phyloP scores from a whole-genome alignment of 768 basidiomycete species.

The Mycena vitilis region DNA sequence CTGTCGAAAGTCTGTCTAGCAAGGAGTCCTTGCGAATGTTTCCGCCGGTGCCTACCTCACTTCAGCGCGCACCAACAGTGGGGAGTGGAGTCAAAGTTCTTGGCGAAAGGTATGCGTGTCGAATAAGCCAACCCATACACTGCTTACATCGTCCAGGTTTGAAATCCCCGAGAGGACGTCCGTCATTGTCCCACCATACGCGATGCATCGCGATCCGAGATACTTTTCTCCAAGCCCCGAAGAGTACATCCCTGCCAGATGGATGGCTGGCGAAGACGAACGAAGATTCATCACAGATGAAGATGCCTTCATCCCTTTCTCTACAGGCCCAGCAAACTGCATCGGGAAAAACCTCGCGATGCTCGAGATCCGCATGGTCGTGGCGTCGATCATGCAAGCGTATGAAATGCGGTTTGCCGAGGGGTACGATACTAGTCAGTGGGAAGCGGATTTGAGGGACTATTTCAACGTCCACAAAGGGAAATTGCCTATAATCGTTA shows the following conservation, averaged over 20 bases:
- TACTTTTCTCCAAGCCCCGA: neutral
- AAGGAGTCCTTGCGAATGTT: neutral
- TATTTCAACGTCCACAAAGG: neutral
- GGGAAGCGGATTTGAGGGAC: neutral
- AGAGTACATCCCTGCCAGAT: neutral
- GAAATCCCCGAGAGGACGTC: neutral
- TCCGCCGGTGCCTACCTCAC: neutral
- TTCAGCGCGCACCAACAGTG: neutral
- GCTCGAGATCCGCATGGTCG: neutral
- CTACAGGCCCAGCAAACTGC: slow-evolving; percentile 27
- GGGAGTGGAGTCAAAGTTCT: neutral
- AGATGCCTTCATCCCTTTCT: neutral
- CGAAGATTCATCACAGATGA: neutral
- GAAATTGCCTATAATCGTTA: neutral
- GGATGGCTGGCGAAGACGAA: neutral
- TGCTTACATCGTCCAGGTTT: neutral
- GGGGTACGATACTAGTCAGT: neutral
- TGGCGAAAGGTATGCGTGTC: neutral
- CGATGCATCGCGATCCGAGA: neutral
- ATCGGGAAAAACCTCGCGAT: neutral
- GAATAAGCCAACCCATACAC: neutral
- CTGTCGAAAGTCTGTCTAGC: neutral
- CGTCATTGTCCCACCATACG: slow-evolving; percentile 43
- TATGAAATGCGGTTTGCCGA: slow-evolving; percentile 14
- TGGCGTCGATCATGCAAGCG: neutral